Conservation (phyloP, 352 stramenopile genomes). For the Aphanomyces astaci region DNA sequence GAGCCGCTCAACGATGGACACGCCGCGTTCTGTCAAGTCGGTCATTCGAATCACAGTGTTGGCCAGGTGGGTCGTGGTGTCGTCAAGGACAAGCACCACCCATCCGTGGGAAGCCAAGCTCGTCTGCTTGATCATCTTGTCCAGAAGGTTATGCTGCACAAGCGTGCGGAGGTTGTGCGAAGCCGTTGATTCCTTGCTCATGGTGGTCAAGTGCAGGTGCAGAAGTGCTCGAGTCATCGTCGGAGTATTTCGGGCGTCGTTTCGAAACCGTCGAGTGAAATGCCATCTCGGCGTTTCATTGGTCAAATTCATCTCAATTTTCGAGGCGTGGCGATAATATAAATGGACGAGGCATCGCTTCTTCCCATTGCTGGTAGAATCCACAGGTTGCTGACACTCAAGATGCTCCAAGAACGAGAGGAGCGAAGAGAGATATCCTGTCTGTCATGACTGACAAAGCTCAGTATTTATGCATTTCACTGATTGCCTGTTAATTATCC, state of each 20-base stretch:
- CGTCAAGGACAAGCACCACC: constrained; percentile 94
- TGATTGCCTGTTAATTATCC: no score
- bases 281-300: not conserved
- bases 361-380: no score
- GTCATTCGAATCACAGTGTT: constrained; percentile 96
- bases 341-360: no score
- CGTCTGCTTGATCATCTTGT: constrained; percentile 78
- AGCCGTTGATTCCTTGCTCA: constrained; percentile 3
- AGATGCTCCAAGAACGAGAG: not conserved
- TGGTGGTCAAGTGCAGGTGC: not conserved
- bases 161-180: constrained; percentile 51
- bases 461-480: no score
- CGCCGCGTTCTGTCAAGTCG: constrained; percentile 95
- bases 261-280: constrained; percentile 1
- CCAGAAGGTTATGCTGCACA: constrained; percentile 70
- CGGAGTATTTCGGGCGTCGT: not conserved
- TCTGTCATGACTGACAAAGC: no score
- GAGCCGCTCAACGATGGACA: constrained; percentile 95
- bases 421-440: not conserved
- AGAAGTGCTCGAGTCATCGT: not conserved
- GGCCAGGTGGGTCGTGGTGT: constrained; percentile 88
- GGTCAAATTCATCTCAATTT: not conserved
- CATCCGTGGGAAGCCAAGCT: constrained; percentile 65
- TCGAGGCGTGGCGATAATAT: not conserved
- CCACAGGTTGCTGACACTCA: no score